Evolutionary conservation across 2,329 filamentous ascomycete species (phyloP).

Genomic region (Sporothrix phasma): DNA sequence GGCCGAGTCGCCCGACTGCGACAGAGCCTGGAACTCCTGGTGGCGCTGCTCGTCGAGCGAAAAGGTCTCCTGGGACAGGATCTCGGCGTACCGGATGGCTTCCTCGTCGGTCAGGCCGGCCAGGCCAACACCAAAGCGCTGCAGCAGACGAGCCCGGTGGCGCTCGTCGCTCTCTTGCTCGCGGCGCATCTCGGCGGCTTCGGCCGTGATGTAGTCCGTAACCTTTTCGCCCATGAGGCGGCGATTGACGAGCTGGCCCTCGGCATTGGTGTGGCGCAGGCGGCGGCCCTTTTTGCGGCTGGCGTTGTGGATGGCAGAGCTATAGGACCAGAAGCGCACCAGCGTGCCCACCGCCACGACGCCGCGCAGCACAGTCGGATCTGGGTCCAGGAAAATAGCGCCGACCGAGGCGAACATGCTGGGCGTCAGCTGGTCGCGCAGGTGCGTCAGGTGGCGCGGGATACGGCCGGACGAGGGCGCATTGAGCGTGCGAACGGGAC

Average conservation of each 20-base stretch:
- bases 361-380: conserved; percentile 75
- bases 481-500: conserved; percentile 77
- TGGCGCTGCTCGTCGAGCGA: conserved; percentile 49
- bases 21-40: conserved; percentile 9
- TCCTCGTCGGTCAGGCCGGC: conserved; percentile 57
- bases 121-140: conserved; percentile 76
- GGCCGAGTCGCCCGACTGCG: conserved; percentile 1
- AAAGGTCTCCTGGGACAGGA: conserved; percentile 54
- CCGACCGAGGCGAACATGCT: conserved; percentile 74
- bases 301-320: conserved; percentile 60
- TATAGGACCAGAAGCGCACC: conserved; percentile 89
- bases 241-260: conserved; percentile 41
- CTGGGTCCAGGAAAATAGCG: conserved; percentile 77
- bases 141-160: conserved; percentile 60
- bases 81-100: conserved; percentile 52
- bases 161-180: conserved; percentile 59
- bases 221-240: conserved; percentile 46
- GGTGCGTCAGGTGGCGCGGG: conserved; percentile 55
- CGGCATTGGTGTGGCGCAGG: conserved; percentile 54
- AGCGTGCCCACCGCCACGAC: conserved; percentile 80
- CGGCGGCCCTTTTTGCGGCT: conserved; percentile 76
- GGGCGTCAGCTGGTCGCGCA: conserved; percentile 50
- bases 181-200: conserved; percentile 66
- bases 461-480: conserved; percentile 74
- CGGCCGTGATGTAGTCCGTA: conserved; percentile 75